phyloP scores from a whole-genome alignment of 2,329 filamentous ascomycete species.

The Cytospora mali region DNA sequence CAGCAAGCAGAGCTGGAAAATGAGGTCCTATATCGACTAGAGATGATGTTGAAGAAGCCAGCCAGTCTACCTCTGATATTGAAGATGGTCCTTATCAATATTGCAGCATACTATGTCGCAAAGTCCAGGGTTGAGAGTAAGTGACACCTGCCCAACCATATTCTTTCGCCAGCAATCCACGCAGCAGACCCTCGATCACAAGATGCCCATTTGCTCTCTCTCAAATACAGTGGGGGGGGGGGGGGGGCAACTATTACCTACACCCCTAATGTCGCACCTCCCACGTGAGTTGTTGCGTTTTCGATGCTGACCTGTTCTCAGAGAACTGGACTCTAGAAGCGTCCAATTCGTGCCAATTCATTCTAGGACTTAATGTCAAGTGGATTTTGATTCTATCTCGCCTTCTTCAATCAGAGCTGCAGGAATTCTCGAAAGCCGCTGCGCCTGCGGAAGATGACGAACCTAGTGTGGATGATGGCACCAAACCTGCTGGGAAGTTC shows the following conservation, averaged over 20 bases:
- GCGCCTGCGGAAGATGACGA: constrained; percentile 44
- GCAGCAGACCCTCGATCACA: not conserved
- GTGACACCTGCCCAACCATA: constrained; percentile 29
- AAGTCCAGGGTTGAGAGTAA: constrained; percentile 60
- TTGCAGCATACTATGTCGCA: constrained; percentile 79
- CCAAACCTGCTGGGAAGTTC: constrained; percentile 37
- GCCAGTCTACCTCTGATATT: constrained; percentile 67
- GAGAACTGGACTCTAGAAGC: constrained; percentile 50
- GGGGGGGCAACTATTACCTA: too few relatives aligned
- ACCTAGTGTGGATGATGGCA: constrained; percentile 27
- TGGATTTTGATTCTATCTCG: constrained; percentile 74
- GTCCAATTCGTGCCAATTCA: constrained; percentile 61
- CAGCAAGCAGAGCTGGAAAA: constrained; percentile 81
- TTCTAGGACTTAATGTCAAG: constrained; percentile 76
- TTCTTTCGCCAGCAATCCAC: not conserved
- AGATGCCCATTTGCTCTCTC: not conserved
- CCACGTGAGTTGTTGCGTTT: constrained; percentile 3
- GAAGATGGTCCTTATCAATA: constrained; percentile 83
- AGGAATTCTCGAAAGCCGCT: constrained; percentile 49
- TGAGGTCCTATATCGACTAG: constrained; percentile 79
- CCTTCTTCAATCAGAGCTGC: constrained; percentile 70
- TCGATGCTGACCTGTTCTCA: constrained; percentile 32
- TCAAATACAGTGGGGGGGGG: not conserved
- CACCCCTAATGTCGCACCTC: too few relatives aligned
- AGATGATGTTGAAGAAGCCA: constrained; percentile 70